Evolutionary conservation across 2,329 filamentous ascomycete species (phyloP), one percentile per base, ranked within the genome.

Genomic region (Diaporthe sp.): DNA sequence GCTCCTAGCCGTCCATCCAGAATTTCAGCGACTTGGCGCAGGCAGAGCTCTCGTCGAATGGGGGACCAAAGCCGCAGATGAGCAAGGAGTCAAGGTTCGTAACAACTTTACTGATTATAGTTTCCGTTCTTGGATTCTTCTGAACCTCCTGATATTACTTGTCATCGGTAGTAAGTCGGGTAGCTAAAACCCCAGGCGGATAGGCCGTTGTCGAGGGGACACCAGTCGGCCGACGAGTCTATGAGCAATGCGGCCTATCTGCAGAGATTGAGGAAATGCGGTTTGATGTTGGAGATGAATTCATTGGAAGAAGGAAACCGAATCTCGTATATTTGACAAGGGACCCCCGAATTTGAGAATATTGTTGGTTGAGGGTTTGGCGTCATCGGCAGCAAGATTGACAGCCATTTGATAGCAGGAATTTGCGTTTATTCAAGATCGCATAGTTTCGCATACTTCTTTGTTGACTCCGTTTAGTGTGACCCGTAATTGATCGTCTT

Each of bases 31-130:
- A 25, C 25, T 68, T 15, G 62, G 62, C 2, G 62, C 62, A 8
- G 62, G 62, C 62, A 51, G 22, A 28, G 62, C 44, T 68, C 62
- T 68, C 3, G 62, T 68, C 6, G 31, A 68, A 12, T 68, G 62
- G 62, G 62, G 62, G 4, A 68, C 31, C n/a, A 51, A 25, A 39
- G 46, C 44, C 7, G 44, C 62, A n/a, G 62, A 68, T 25, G 34
- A 68, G 19, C 17, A 39, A 19, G 22, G 31, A 17, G 6, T 68
- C 44, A 68, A 37, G 44, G 62, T 68, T 39, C 22, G 62, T 25
- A 12, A 53, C n/a, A 25, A 12, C 22, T 28, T 37, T 7, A 0
- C 37, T 17, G 4, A 6, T 25, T 4, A 5, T 13, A 9, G 13
- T 9, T 8, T 10, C 17, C 7, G 28, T 6, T 25, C 6, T 5